Evolutionary conservation across 169 alveolate species (phyloP).

Genomic region (Cryptosporidium sp.): DNA sequence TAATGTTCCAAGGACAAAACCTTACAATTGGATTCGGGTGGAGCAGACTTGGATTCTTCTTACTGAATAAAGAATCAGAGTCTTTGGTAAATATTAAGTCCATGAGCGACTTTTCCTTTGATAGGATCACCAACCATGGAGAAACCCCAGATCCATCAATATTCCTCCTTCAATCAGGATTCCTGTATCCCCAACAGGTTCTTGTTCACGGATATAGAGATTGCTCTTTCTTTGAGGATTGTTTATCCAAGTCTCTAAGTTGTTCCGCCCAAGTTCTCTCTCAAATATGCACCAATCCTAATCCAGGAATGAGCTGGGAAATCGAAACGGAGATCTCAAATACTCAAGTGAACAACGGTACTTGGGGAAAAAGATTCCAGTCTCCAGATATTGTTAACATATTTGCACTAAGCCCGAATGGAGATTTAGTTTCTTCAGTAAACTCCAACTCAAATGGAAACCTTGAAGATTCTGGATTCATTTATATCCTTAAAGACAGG

Average conservation of each 20-base stretch:
- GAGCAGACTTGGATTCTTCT: conserved; percentile 40
- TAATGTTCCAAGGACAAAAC: neutral
- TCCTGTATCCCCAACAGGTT: conserved; percentile 1
- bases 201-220: conserved; percentile 5
- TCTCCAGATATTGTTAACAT: neutral
- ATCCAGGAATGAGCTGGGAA: conserved; percentile 22
- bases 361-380: conserved; percentile 6
- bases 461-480: neutral
- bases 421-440: neutral
- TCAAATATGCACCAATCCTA: neutral
- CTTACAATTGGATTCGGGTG: neutral
- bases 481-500: neutral
- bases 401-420: neutral
- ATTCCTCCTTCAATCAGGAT: neutral
- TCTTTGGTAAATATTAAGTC: neutral
- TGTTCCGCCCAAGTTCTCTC: neutral
- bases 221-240: conserved; percentile 11
- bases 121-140: neutral
- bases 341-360: neutral
- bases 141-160: neutral
- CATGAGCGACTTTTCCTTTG: conserved; percentile 23
- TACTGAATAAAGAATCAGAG: neutral
- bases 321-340: neutral
- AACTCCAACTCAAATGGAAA: neutral
- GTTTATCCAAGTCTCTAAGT: neutral